phyloP scores from a whole-genome alignment of 2,329 filamentous ascomycete genomes.

The Venturia aucupariae region DNA sequence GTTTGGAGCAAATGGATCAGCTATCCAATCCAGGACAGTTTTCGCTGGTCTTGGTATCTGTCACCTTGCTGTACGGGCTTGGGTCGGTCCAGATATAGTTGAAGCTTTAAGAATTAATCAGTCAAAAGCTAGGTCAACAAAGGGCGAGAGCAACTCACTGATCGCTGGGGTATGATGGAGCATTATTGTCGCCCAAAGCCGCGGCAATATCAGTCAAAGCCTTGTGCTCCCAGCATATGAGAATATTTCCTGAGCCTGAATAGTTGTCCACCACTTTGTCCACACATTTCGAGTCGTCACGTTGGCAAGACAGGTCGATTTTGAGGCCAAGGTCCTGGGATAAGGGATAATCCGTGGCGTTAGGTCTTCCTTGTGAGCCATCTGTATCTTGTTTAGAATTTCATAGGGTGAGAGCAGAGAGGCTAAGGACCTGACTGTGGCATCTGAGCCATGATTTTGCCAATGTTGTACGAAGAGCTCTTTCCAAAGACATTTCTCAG shows the following conservation, averaged over 20 bases:
- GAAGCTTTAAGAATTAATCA: conserved; percentile 27
- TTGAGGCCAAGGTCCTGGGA: conserved; percentile 46
- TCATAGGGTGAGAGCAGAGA: not conserved
- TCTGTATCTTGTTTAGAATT: conserved; percentile 24
- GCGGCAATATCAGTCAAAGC: conserved; percentile 43
- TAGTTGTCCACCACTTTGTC: conserved; percentile 41
- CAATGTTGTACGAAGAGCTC: conserved; percentile 46
- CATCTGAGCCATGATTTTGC: conserved; percentile 48
- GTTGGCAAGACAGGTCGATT: conserved; percentile 47
- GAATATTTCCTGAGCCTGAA: conserved; percentile 43
- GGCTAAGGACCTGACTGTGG: conserved; percentile 40
- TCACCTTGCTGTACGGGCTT: conserved; percentile 40
- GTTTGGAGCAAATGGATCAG: conserved; percentile 7
- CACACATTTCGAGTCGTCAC: conserved; percentile 49
- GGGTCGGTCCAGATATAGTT: conserved; percentile 52
- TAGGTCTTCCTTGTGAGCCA: conserved; percentile 44
- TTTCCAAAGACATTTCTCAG: conserved; percentile 47
- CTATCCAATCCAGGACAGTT: conserved; percentile 45
- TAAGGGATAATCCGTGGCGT: conserved; percentile 48
- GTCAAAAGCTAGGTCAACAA: not conserved
- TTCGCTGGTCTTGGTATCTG: conserved; percentile 37
- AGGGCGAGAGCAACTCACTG: not conserved
- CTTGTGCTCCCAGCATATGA: conserved; percentile 55
- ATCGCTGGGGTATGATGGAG: conserved; percentile 39
- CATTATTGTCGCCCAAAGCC: conserved; percentile 42